These are phyloP conservation scores for Silene coronaria DNA, from an alignment of 179 eudicot genomes.

Conservation along the genomic window DNA sequence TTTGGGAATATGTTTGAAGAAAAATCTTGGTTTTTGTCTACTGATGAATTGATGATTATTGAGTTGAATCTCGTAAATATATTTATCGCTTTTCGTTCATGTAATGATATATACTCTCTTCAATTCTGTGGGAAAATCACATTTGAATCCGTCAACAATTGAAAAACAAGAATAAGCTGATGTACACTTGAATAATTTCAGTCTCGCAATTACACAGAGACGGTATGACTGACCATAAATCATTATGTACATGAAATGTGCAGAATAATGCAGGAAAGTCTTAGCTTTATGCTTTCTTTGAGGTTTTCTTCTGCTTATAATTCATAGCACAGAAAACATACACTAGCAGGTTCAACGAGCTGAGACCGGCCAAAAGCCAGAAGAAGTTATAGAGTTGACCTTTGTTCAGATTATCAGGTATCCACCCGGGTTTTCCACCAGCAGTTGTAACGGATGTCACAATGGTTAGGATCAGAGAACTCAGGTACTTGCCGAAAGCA, in stretches of 20 bases:
- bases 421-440: conserved; percentile 32
- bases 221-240: background rate
- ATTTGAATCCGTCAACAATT: background rate
- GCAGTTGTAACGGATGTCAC: conserved; percentile 27
- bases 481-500: conserved; percentile 31
- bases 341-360: conserved; percentile 24
- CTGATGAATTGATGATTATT: too few relatives aligned
- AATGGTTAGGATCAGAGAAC: conserved; percentile 30
- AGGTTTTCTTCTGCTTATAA: conserved; percentile 27
- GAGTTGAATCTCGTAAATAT: too few relatives aligned
- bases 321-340: conserved; percentile 24
- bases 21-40: background rate
- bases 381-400: conserved; percentile 31
- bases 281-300: conserved; percentile 1
- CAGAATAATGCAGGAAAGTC: background rate
- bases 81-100: too few relatives aligned
- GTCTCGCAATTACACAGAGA: background rate
- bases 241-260: background rate
- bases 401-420: conserved; percentile 31
- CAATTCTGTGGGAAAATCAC: too few relatives aligned
- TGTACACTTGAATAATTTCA: background rate
- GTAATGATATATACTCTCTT: too few relatives aligned
- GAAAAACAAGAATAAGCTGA: background rate
- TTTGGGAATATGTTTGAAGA: background rate
- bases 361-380: conserved; percentile 35